Percentiles rank a stretch among this genome's conserved stretches.
phyloP scores from a whole-genome alignment of 2,329 filamentous ascomycete species.

The Alternaria triticimaculans region DNA sequence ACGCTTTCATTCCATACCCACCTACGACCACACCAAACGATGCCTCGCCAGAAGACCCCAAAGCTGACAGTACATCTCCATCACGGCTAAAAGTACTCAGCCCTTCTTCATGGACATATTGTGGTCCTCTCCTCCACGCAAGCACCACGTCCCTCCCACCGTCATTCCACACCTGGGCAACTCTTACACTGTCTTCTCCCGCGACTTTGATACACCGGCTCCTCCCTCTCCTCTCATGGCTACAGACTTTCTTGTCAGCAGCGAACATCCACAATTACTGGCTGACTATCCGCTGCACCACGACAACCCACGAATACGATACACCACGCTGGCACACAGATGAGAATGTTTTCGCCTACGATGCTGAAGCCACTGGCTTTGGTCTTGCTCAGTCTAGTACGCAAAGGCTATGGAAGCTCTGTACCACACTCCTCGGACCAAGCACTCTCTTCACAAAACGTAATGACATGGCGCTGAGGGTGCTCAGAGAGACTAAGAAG shows the following conservation, averaged over 20 bases:
- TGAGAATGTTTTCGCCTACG: slow-evolving; percentile 54
- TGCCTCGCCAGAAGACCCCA: neutral
- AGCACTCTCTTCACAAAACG: neutral
- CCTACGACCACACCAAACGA: neutral
- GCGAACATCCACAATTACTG: slow-evolving; percentile 52
- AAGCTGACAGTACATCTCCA: neutral
- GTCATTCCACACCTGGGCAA: neutral
- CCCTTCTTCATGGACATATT: neutral
- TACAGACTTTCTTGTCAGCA: neutral
- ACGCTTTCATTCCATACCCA: neutral
- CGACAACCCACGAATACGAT: slow-evolving; percentile 54
- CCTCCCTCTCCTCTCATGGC: neutral
- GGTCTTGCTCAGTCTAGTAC: neutral
- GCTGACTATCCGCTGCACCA: slow-evolving; percentile 57
- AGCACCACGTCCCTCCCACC: neutral
- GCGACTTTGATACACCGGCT: neutral
- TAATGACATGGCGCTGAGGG: neutral
- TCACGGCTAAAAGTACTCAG: neutral
- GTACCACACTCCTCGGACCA: slow-evolving; percentile 41
- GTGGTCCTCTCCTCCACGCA: neutral
- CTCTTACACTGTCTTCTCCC: neutral
- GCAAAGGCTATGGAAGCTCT: slow-evolving; percentile 55
- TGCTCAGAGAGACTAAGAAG: neutral
- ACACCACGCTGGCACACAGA: slow-evolving; percentile 59
- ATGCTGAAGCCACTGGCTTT: neutral